Evolutionary conservation across 129 eudicot species (phyloP).

Genomic region (Lonicera japonica): DNA sequence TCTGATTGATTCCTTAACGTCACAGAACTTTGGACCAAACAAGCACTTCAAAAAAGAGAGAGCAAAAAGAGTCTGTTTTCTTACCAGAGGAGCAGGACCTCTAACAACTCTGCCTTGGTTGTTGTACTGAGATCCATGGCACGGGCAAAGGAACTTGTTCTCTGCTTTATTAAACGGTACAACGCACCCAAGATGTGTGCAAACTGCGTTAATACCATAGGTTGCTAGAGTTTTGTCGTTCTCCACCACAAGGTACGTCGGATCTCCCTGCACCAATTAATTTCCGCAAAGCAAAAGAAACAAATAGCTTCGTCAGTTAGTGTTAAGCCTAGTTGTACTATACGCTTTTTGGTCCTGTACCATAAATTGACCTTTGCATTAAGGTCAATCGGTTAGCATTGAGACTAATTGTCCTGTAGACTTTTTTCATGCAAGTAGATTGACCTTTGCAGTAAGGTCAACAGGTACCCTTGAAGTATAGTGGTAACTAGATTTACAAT

Average conservation of each 20-base stretch:
- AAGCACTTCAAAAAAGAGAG: neutral
- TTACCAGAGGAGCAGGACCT: constrained; percentile 80
- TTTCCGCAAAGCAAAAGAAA: no score
- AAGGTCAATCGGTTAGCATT: no score
- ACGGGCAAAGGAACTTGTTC: constrained; percentile 89
- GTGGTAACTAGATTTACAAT: no score
- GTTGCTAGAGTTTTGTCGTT: constrained; percentile 58
- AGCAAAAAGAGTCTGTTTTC: constrained; percentile 1
- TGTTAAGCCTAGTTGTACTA: no score
- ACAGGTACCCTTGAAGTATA: no score
- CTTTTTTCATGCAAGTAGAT: no score
- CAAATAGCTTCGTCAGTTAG: no score
- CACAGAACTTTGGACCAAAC: neutral
- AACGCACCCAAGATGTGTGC: constrained; percentile 94
- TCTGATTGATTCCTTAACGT: no score
- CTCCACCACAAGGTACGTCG: constrained; percentile 82
- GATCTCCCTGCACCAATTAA: constrained; percentile 60
- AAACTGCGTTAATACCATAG: constrained; percentile 77
- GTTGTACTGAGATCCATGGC: constrained; percentile 90
- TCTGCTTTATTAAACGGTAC: constrained; percentile 88
- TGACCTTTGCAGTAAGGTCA: no score
- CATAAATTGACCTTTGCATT: no score
- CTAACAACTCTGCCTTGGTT: constrained; percentile 58
- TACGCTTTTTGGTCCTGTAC: no score
- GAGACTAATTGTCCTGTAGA: no score